Evolutionary conservation across 2,329 filamentous ascomycete genomes (phyloP), one percentile per base, ranked within the genome.

Genomic region (Ramularia collo-cygni): DNA sequence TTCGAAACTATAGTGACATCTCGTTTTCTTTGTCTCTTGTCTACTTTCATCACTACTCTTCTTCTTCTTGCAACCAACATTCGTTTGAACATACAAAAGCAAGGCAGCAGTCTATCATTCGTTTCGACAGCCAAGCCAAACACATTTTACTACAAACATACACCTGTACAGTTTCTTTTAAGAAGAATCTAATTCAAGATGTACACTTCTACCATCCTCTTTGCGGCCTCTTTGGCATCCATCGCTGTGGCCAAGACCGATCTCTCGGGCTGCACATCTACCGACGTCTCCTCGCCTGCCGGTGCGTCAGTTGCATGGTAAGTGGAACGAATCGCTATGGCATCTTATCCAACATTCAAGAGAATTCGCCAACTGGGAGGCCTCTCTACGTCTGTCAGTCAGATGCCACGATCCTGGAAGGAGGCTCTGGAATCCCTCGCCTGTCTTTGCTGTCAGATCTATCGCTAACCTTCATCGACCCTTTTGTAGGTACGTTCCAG

Each of bases 401-500:
- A n/a, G n/a, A n/a, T n/a, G n/a, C n/a, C n/a, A n/a, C n/a, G n/a
- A n/a, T n/a, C n/a, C n/a, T n/a, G n/a, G n/a, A n/a, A n/a, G n/a
- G n/a, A n/a, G n/a, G n/a, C n/a, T n/a, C n/a, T n/a, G n/a, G n/a
- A n/a, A n/a, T n/a, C n/a, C n/a, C n/a, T n/a, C n/a, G n/a, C n/a
- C n/a, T n/a, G n/a, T n/a, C n/a, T n/a, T n/a, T n/a, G n/a, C n/a
- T n/a, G n/a, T n/a, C n/a, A n/a, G n/a, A n/a, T n/a, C n/a, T n/a
- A n/a, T n/a, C n/a, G n/a, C n/a, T n/a, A n/a, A n/a, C n/a, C n/a
- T n/a, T n/a, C n/a, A n/a, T 15, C 7, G 14, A n/a, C n/a, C n/a
- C n/a, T n/a, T n/a, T n/a, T n/a, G n/a, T n/a, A n/a, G n/a, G n/a
- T 82, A 76, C 60, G 72, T 80, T 38, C 78, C 77, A 2, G 76